Conservation (phyloP, 768 basidiomycete genomes). For the Lyophyllum atratum region DNA sequence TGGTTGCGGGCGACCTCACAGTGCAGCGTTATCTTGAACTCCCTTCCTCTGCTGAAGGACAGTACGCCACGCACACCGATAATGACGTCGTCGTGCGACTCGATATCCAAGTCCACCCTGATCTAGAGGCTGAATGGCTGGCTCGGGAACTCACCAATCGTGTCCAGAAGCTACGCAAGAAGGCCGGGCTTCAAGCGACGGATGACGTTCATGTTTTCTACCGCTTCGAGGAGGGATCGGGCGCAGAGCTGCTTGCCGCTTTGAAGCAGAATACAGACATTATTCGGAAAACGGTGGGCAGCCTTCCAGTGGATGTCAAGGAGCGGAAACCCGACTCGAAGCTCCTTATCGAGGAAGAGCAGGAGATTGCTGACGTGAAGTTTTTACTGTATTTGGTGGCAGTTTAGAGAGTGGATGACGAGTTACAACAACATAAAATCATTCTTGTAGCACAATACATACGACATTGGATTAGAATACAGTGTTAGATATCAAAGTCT, state of each 20-base stretch:
- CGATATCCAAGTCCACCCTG: constrained; percentile 85
- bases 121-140: constrained; percentile 85
- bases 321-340: constrained; percentile 48
- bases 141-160: constrained; percentile 90
- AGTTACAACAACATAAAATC: constrained; percentile 21
- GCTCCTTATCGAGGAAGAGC: constrained; percentile 81
- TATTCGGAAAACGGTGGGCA: constrained; percentile 75
- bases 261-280: constrained; percentile 66
- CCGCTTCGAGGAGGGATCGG: constrained; percentile 68
- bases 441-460: constrained; percentile 29
- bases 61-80: constrained; percentile 85
- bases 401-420: constrained; percentile 31
- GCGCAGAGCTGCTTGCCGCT: constrained; percentile 64
- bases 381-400: constrained; percentile 71
- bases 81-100: constrained; percentile 94
- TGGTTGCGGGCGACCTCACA: constrained; percentile 87
- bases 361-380: constrained; percentile 80
- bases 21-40: constrained; percentile 92
- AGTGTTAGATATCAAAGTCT: constrained; percentile 15
- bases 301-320: constrained; percentile 62
- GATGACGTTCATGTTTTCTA: constrained; percentile 93
- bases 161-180: constrained; percentile 93
- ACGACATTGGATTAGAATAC: constrained; percentile 29
- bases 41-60: constrained; percentile 56
- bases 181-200: constrained; percentile 91